phyloP scores from a whole-genome alignment of 108 stramenopile species.

The Fragilariopsis cylindrus region DNA sequence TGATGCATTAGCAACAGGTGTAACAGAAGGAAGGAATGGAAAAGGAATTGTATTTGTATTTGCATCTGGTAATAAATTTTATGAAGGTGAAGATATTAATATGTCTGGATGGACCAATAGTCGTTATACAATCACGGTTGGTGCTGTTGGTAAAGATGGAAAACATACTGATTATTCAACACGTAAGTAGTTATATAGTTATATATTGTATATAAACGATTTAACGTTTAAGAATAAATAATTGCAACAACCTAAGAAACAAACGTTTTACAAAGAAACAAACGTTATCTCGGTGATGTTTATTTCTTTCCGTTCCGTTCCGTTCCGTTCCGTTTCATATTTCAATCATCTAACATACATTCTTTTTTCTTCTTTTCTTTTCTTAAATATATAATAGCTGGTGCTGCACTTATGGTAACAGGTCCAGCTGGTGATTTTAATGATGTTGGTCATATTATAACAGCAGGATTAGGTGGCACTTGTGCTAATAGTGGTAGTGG shows the following conservation, averaged over 20 bases:
- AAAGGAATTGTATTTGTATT: conserved; percentile 56
- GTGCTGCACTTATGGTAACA: conserved; percentile 40
- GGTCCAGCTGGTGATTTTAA: conserved; percentile 46
- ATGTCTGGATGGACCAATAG: conserved; percentile 31
- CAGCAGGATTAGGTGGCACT: conserved; percentile 19
- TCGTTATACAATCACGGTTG: conserved; percentile 44
- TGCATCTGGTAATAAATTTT: conserved; percentile 46
- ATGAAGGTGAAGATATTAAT: conserved; percentile 40
- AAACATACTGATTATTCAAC: conserved; percentile 29
- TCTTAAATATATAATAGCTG: conserved; percentile 37
- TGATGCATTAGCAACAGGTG: conserved; percentile 22
- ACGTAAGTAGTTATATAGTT: no score
- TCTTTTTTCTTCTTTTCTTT: no score
- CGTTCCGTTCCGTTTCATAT: no score
- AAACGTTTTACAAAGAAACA: no score
- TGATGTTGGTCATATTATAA: conserved; percentile 25
- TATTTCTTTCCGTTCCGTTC: no score
- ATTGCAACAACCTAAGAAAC: no score
- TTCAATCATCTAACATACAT: no score
- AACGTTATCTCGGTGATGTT: no score
- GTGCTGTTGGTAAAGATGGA: conserved; percentile 43
- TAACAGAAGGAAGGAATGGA: conserved; percentile 39
- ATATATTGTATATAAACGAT: no score
- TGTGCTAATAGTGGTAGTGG: conserved; percentile 26
- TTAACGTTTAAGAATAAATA: no score